Evolutionary conservation across 371 early-diverging fungal species (phyloP), one percentile per base, ranked within the genome.

Genomic region (Paraphysoderma sedebokerense): DNA sequence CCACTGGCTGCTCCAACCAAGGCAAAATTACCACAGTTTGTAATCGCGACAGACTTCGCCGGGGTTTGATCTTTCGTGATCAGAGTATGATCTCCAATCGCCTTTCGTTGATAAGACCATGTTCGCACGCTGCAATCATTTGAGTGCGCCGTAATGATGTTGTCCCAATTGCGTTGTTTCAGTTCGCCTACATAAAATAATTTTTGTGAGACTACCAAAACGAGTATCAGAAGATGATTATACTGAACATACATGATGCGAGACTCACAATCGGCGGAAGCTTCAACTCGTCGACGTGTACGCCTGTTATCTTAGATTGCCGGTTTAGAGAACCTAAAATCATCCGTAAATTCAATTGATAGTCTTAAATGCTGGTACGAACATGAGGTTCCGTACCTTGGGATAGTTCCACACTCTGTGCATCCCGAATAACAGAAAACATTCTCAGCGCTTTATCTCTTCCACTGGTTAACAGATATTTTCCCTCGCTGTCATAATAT

Each of bases 11-110:
- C 70, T 2, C 95, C 98, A 7, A 89, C 57, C 46, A 87, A 76
- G 4, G 79, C 87, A 74, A 81, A 95, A 62, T 92, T 88, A 41
- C 96, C 96, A 52, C 95, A 95, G 1, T 74, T 62, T 51, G 84
- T 87, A 44, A 97, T 65, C 4, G 76, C 70, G 7, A 82, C 82
- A 1, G 78, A 56, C 60, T 77, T 82, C 33, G 81, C 72, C 0
- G 73, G 49, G n/a, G 73, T 61, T 20, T 62, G 65, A 58, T 87
- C 88, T 28, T 60, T 54, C 36, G 83, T 66, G 1, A 60, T 34
- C 45, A 90, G 58, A 29, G 65, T 52, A 51, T 81, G 75, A 19
- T 73, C 64, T 17, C 87, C 91, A 44, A 92, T 50, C 0, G 72
- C 72, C 54, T 81, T 82, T 48, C 74, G 69, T 46, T 75, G 77